Evolutionary conservation across 805 yeast genomes (phyloP), one percentile per base, ranked within the genome.

Genomic region (Grigorovia yakushimaensis): DNA sequence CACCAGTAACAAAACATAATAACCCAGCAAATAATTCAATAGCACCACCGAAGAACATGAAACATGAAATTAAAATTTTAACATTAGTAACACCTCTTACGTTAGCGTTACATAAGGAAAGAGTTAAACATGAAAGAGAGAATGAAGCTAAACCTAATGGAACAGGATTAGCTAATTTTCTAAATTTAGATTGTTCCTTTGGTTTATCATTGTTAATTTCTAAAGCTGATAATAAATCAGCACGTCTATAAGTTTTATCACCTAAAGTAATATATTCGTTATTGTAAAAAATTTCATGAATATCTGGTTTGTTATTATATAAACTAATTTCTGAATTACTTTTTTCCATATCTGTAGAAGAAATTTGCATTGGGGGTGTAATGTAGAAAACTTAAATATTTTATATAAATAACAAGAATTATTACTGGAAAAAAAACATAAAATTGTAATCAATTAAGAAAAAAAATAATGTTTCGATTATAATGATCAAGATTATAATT

Each of bases 1-100:
- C 82, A 56, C 84, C 88, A 39, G 78, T 71, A n/a, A 82, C 79
- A 65, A 82, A 73, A 64, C 84, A 87, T 76, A 84, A 78, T 72
- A 83, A 72, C 48, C 88, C 89, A 6, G 89, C 86, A 50, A 82
- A 67, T 48, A 81, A 67, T 65, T 82, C 88, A 49, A 83, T 74
- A 20, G 78, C 70, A 37, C 89, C 91, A 48, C 88, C 91, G 60
- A 82, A 81, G 62, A 83, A 81, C 57, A 78, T 70, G 18, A 85
- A 84, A 52, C 76, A 68, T 41, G 85, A 82, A 46, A 82, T 79
- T 38, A 82, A 79, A 45, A 83, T 67, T 50, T 78, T 77, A 35
- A 78, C 76, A 41, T 77, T 73, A 6, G 72, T 67, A 41, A 81
- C 84, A 45, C 87, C 85, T 70, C 84, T 77, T 11, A 85, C 87